Evolutionary conservation across 2,329 filamentous ascomycete species (phyloP).

Genomic region (Aspergillus piperis): DNA sequence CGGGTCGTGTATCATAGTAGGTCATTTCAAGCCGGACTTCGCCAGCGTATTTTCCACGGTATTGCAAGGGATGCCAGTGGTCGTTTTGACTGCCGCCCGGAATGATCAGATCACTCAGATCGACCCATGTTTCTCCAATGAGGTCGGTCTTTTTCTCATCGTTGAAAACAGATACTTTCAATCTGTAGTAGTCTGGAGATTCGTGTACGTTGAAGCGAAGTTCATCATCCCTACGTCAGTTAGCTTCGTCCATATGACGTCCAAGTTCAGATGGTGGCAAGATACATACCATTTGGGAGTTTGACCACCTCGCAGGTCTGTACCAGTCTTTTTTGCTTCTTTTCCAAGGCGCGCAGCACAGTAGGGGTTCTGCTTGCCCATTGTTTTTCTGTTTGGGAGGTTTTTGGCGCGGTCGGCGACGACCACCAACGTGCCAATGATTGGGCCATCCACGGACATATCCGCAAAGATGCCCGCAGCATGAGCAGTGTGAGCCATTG

Average conservation of each 20-base stretch:
- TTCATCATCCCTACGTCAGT: constrained; percentile 80
- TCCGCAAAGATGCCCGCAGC: constrained; percentile 93
- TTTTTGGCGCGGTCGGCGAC: constrained; percentile 97
- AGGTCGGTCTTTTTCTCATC: constrained; percentile 97
- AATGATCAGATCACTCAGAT: constrained; percentile 76
- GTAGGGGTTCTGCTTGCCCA: constrained; percentile 98
- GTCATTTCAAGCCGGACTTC: constrained; percentile 95
- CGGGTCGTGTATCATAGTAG: constrained; percentile 87
- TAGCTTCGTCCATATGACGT: constrained; percentile 2
- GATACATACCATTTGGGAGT: constrained; percentile 83
- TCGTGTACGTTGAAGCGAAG: constrained; percentile 95
- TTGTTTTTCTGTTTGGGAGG: constrained; percentile 91
- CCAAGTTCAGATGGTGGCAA: neutral
- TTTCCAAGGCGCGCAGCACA: constrained; percentile 92
- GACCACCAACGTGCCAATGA: constrained; percentile 88
- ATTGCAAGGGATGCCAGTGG: constrained; percentile 84
- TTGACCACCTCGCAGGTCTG: constrained; percentile 90
- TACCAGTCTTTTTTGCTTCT: constrained; percentile 95
- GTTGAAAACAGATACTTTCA: constrained; percentile 96
- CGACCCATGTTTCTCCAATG: constrained; percentile 91
- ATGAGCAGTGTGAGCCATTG: constrained; percentile 56
- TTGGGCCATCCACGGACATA: constrained; percentile 87
- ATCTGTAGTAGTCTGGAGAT: constrained; percentile 90
- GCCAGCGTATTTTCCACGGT: constrained; percentile 91
- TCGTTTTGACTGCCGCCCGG: constrained; percentile 91